Conservation (phyloP, 2,329 filamentous ascomycete species). For the Aureobasidium musti region DNA sequence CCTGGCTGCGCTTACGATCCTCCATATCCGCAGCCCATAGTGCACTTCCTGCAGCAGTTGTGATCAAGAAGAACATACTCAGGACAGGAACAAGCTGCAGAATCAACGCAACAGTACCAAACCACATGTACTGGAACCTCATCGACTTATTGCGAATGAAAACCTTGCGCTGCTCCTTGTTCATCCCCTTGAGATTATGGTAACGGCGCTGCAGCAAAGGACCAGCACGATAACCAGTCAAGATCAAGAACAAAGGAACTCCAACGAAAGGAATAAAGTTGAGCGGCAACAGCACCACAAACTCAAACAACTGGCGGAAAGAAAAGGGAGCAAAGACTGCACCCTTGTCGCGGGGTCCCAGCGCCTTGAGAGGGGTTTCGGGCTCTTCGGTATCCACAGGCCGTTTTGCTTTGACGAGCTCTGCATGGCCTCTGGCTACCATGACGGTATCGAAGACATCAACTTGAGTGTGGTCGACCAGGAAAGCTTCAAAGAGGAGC, state of each 20-base stretch:
- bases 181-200: constrained; percentile 75
- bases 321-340: constrained; percentile 88
- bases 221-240: constrained; percentile 84
- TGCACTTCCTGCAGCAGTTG: constrained; percentile 79
- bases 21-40: constrained; percentile 84
- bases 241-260: constrained; percentile 78
- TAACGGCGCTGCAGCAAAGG: constrained; percentile 90
- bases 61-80: constrained; percentile 93
- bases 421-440: constrained; percentile 69
- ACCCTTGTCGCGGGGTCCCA: constrained; percentile 76
- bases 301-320: constrained; percentile 83
- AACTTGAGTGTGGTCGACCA: constrained; percentile 71
- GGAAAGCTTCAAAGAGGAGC: constrained; percentile 55
- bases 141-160: constrained; percentile 65
- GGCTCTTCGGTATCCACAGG: constrained; percentile 71
- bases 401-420: constrained; percentile 62
- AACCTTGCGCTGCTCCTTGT: constrained; percentile 69
- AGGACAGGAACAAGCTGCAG: constrained; percentile 85
- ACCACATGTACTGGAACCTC: constrained; percentile 87
- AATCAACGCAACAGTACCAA: constrained; percentile 65
- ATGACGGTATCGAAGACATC: constrained; percentile 81
- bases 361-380: constrained; percentile 71
- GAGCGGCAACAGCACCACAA: constrained; percentile 66
- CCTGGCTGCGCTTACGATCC: constrained; percentile 42
- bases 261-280: constrained; percentile 86